Percentiles rank a stretch among this genome's conserved stretches.
These are phyloP conservation scores for Lactarius pseudohatsudake DNA, from an alignment of 768 basidiomycete species.

Conservation along the genomic window DNA sequence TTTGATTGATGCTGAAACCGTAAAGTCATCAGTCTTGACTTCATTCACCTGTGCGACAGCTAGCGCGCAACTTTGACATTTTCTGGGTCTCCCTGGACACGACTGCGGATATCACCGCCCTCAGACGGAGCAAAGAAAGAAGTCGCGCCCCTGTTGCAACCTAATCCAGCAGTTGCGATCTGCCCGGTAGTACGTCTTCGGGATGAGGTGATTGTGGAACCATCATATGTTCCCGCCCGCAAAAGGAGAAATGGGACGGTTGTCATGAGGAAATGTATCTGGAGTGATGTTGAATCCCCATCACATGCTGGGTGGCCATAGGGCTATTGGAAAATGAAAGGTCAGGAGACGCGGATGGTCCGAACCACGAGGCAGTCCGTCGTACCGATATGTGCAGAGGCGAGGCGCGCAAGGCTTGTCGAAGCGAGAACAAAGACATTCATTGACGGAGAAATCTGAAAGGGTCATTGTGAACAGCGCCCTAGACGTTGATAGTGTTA, in stretches of 20 bases:
- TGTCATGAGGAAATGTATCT: constrained; percentile 56
- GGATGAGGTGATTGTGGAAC: constrained; percentile 66
- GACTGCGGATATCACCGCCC: constrained; percentile 53
- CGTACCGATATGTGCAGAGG: not conserved
- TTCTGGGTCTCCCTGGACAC: constrained; percentile 50
- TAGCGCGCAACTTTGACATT: constrained; percentile 42
- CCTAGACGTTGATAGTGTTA: not conserved
- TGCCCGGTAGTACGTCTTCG: constrained; percentile 59
- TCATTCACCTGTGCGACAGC: not conserved
- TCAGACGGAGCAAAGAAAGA: constrained; percentile 52
- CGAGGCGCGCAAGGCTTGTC: not conserved
- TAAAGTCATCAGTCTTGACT: not conserved
- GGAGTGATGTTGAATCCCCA: constrained; percentile 63
- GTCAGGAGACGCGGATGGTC: not conserved
- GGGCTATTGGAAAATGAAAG: constrained; percentile 36
- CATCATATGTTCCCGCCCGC: constrained; percentile 46
- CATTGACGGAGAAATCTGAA: not conserved
- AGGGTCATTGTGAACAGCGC: not conserved
- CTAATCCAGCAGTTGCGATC: constrained; percentile 52
- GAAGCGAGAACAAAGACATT: not conserved
- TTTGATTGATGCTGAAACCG: not conserved
- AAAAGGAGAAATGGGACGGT: constrained; percentile 54
- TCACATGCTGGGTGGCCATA: constrained; percentile 59
- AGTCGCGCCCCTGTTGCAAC: constrained; percentile 60
- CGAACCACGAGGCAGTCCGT: not conserved